These are phyloP conservation scores for Coprinopsis strossmayeri DNA, from an alignment of 768 basidiomycete genomes.

Conservation along the genomic window DNA sequence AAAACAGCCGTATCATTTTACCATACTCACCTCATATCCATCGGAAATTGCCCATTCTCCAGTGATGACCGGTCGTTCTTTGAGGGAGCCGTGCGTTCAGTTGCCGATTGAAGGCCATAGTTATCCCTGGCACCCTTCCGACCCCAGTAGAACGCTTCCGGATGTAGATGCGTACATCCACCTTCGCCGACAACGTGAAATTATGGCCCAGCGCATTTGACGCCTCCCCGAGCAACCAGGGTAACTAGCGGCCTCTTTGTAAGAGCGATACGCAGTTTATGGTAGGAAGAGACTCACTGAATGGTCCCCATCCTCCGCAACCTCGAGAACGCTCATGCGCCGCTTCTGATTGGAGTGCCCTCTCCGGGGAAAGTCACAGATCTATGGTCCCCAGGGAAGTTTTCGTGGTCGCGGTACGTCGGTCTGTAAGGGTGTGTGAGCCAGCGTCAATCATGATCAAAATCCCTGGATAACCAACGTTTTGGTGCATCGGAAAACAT, in stretches of 20 bases:
- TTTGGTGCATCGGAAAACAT: slow-evolving; percentile 78
- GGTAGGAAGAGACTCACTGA: slow-evolving; percentile 42
- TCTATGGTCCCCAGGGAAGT: slow-evolving; percentile 60
- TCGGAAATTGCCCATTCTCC: slow-evolving; percentile 96
- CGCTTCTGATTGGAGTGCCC: slow-evolving; percentile 87
- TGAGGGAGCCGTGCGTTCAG: slow-evolving; percentile 59
- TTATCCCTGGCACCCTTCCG: slow-evolving; percentile 76
- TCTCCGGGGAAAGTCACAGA: slow-evolving; percentile 78
- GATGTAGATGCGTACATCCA: slow-evolving; percentile 22
- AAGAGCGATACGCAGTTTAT: not conserved
- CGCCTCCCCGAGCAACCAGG: slow-evolving; percentile 93
- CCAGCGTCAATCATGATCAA: too few relatives aligned
- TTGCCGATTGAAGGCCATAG: slow-evolving; percentile 75
- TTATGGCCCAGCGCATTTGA: slow-evolving; percentile 90
- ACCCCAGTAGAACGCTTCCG: slow-evolving; percentile 84
- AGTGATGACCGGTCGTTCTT: slow-evolving; percentile 78
- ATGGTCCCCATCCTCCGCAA: slow-evolving; percentile 80
- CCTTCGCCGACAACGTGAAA: slow-evolving; percentile 27
- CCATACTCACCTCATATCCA: slow-evolving; percentile 88
- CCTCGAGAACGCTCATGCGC: slow-evolving; percentile 80
- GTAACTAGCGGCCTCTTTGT: slow-evolving; percentile 48
- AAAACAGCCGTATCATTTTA: not conserved
- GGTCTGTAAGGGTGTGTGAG: slow-evolving; percentile 44
- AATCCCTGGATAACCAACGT: too few relatives aligned
- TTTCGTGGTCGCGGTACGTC: slow-evolving; percentile 55